Evolutionary conservation across 148 eudicot genomes (phyloP), one percentile per base, ranked within the genome.

Genomic region (Amaranthus hypochondriacus): DNA sequence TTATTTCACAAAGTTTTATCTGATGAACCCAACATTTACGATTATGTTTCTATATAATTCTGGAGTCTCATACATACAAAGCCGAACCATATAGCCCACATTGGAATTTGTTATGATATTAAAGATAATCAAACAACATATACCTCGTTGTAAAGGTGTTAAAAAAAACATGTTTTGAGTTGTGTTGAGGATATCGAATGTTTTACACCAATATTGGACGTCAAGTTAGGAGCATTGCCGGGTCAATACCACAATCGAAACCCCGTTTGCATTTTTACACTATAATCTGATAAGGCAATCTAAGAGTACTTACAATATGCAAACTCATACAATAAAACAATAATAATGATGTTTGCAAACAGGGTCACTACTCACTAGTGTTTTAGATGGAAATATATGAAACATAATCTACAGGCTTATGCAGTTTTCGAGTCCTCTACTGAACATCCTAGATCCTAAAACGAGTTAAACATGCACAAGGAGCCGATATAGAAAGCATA

Each of bases 401-500:
- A 62, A 67, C 66, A 80, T 68, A 66, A 71, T 74, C 70, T 56
- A 64, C 66, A 55, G 28, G 69, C 71, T 79, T 56, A 70, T 56
- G 44, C 61, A 63, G 82, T 69, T 62, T 39, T 67, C 56, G 28
- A 44, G 78, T 48, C 39, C 0, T 18, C 73, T 73, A 67, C 62
- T 1, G 69, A 51, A 78, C 67, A 62, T 64, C 70, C 74, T 68
- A 69, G 42, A 68, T 63, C 75, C 78, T 79, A 69, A 42, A 50
- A 62, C 49, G 50, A 75, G 63, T 69, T 74, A 48, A 66, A 71
- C 82, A 79, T 75, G 64, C 82, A 74, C 77, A 75, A 75, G 56
- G 62, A 71, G 73, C 56, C 53, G 68, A 54, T 18, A 56, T 28
- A 28, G 2, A 9, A 62, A 74, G 56, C 48, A 74, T 70, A 59